Base-by-base conservation (phyloP, 805 yeast species). In the Ogataea nonfermentans region DNA sequence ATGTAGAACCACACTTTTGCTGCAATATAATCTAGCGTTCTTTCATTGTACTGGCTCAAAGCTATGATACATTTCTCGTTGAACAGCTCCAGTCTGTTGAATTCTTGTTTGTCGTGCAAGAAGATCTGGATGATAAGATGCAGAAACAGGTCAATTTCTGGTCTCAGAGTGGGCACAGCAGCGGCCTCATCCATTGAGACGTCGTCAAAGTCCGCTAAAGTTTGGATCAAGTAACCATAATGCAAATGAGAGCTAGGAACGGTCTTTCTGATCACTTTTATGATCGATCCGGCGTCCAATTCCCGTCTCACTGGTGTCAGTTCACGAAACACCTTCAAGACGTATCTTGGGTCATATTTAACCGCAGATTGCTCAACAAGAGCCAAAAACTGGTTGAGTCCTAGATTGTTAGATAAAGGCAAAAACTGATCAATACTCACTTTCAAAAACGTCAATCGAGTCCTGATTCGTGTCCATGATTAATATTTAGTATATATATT, bases 1-100 rank as follows among this genome's bases (percentile, higher is more conserved):
- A 85, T 74, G 67, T 89, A 91, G 61, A 91, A 93, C 98, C 98
- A 93, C 45, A 85, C 73, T 62, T 90, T 91, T 11, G 98, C 93
- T 48, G 79, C 79, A 43, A 93, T 74, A 54, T 85, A 79, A 64
- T 93, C 98, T 49, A 91, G 68, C 4, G 95, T 76, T 48, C 98
- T 77, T 49, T 84, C 78, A 64, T 88, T 88, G 66, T 83, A 83
- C 10, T 71, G 62, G 42, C 75, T 73, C 57, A 88, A 71, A 37
- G 79, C 67, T 10, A 66, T 57, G 40, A 83, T 67, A 29, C 78
- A 70, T 36, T 67, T 65, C 9, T 55, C 62, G 53, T 82, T 82
- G 57, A 86, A 76, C 9, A 61, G 54, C 41, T 76, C 74, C 44
- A 81, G 67, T 44, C 70, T 65, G 14, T 59, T 62, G 43, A 76